A percentile compares a stretch with the other conserved stretches of the same genome.
These are phyloP conservation scores for Rubus parviflorus DNA, from an alignment of 306 rosid genomes.

Conservation along the genomic window DNA sequence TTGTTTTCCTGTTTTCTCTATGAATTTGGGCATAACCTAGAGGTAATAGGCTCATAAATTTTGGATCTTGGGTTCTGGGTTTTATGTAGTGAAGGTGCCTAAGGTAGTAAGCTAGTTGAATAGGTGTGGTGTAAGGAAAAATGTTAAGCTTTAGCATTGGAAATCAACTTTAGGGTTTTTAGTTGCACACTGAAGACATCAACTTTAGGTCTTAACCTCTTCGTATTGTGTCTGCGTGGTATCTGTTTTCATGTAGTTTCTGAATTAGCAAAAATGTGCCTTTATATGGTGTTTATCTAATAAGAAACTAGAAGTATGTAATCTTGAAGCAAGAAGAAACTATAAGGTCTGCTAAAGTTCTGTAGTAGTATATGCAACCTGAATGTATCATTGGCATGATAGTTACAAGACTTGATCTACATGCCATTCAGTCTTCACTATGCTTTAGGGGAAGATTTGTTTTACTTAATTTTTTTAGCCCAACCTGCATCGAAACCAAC, in stretches of 20 bases:
- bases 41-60: not conserved
- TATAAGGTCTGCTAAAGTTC: not conserved
- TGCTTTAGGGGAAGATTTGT: not conserved
- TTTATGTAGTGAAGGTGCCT: not conserved
- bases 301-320: conserved; percentile 9
- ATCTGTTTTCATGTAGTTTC: not conserved
- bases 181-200: not conserved
- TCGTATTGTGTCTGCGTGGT: not conserved
- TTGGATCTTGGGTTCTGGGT: conserved; percentile 21
- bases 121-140: not conserved
- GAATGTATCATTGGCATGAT: not conserved
- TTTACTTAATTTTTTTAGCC: not conserved
- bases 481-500: not conserved
- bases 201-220: not conserved
- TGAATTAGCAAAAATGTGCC: not conserved
- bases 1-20: not conserved
- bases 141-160: not conserved
- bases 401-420: not conserved
- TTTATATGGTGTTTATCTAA: not conserved
- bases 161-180: not conserved
- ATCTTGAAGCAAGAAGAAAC: not conserved
- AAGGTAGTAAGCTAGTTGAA: not conserved
- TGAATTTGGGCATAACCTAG: not conserved
- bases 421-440: not conserved
- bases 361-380: not conserved